Conservation (phyloP, 257 asterid genomes). For the Verbena officinalis region DNA sequence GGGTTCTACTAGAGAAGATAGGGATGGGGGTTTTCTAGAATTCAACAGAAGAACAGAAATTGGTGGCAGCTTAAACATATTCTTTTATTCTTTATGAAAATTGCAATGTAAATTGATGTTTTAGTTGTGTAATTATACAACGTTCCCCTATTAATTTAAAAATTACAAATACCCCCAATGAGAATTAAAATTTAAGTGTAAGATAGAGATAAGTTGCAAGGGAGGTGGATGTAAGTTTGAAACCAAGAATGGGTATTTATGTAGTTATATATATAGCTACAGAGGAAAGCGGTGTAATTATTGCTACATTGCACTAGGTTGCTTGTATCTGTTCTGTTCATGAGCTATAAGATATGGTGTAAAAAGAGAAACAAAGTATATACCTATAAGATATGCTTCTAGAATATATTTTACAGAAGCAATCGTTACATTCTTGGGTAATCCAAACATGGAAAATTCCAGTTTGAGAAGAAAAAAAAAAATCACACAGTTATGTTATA, state of each 20-base stretch:
- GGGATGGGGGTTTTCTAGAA: neutral
- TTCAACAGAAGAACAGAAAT: neutral
- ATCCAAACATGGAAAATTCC: neutral
- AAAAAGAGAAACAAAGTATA: neutral
- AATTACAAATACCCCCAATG: neutral
- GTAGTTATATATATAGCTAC: too few species aligned
- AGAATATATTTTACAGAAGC: too few species aligned
- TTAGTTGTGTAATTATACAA: neutral
- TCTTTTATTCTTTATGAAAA: neutral
- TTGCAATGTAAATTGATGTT: too few species aligned
- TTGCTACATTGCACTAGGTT: too few species aligned
- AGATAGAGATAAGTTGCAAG: too few species aligned
- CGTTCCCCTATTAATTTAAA: neutral
- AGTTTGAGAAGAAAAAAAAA: neutral
- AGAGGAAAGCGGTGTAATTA: too few species aligned
- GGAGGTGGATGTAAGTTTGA: too few species aligned
- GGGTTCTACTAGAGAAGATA: slow-evolving; percentile 12
- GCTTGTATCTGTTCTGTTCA: neutral
- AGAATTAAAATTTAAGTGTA: too few species aligned
- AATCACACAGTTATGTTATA: neutral
- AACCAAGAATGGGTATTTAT: too few species aligned
- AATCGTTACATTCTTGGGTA: too few species aligned
- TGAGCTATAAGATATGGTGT: neutral
- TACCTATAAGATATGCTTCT: neutral
- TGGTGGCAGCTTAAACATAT: neutral